Base-by-base conservation (phyloP, 345 rosid genomes). In the Euphorbia tirucalli region DNA sequence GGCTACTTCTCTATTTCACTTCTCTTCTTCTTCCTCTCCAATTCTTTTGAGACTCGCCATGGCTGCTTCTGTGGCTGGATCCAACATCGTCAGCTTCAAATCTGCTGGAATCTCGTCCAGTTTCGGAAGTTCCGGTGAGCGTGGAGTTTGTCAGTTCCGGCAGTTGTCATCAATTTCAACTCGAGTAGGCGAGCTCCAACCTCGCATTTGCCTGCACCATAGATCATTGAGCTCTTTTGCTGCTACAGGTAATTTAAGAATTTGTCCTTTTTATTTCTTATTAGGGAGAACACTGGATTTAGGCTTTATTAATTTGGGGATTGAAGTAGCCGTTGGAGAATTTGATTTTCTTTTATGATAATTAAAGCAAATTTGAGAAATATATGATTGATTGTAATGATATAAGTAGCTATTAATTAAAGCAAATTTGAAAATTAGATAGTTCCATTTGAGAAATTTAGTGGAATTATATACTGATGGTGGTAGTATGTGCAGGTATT, bases 41-140 rank as follows among this genome's bases (percentile, higher is more conserved):
- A 30, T 75, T 71, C 39, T 74, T 70, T 73, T 83, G 44, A 75
- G 78, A 28, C 71, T 74, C 49, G 39, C 79, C 15, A 83, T 85
- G 89, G 94, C 93, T 74, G 82, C 91, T 57, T 16, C 76, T 18
- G 74, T 83, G 57, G 78, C 93, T 54, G 91, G 84, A 79, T 80
- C 96, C 60, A 84, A 62, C 43, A 63, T 80, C 74, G 71, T 82
- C 68, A 82, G 88, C 44, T 75, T 88, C 73, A 88, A 83, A 80
- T 62, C 85, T 21, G 73, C 80, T 54, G 80, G 82, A 5, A 74
- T 67, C 73, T 75, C 86, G 4, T 57, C 70, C 28, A 75, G 49
- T 61, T 61, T 50, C n/a, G 48, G 67, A 14, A 35, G n/a, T 48
- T 75, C 76, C 50, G 31, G 75, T 43, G 81, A 79, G 52, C 84